Evolutionary conservation across 2,329 filamentous ascomycete genomes (phyloP).

Genomic region (Blumeriella jaapii): DNA sequence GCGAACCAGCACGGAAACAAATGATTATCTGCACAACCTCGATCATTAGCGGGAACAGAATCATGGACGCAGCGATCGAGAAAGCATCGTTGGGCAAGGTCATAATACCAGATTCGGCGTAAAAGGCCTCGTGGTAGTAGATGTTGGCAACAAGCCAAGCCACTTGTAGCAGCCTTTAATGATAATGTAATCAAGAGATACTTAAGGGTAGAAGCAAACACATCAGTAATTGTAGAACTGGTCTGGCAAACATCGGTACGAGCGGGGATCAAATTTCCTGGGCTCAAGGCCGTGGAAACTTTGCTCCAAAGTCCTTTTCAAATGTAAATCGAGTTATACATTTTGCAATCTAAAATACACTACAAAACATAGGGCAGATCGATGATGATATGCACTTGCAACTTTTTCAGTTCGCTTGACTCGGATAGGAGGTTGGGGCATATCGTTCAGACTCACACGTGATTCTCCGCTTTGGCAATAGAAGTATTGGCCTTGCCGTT

Average conservation of each 20-base stretch:
- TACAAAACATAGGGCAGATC: too few relatives aligned
- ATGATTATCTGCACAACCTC: constrained; percentile 90
- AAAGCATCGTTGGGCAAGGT: constrained; percentile 30
- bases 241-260: too few relatives aligned
- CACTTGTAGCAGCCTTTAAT: constrained; percentile 1
- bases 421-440: constrained; percentile 7
- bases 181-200: constrained; percentile 13
- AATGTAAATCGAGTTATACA: too few relatives aligned
- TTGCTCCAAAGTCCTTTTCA: too few relatives aligned
- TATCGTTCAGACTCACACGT: constrained; percentile 18
- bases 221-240: too few relatives aligned
- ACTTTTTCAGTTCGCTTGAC: neutral
- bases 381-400: too few relatives aligned
- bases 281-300: too few relatives aligned
- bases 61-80: constrained; percentile 80
- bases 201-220: too few relatives aligned
- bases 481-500: too few relatives aligned
- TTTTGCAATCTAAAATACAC: too few relatives aligned
- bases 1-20: constrained; percentile 51
- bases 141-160: neutral
- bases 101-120: constrained; percentile 19
- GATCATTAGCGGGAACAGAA: constrained; percentile 76
- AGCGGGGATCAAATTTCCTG: too few relatives aligned
- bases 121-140: constrained; percentile 5
- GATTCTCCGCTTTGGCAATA: constrained; percentile 18